These are phyloP conservation scores for Candida khao-thaluensis DNA, from an alignment of 805 yeast genomes.

Conservation along the genomic window DNA sequence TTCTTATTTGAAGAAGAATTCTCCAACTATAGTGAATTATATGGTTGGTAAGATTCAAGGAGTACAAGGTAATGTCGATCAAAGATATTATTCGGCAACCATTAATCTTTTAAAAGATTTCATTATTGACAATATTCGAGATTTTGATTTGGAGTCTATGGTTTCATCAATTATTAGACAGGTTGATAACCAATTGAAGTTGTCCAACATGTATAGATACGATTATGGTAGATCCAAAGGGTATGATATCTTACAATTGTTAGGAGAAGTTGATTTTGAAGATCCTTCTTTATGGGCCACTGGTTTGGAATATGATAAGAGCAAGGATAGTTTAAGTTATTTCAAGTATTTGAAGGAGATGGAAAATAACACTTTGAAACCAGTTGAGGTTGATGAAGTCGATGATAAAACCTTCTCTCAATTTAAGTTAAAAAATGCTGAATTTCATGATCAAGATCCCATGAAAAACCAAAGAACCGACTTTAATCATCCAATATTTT, in stretches of 20 bases:
- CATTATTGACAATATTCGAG: constrained; percentile 54
- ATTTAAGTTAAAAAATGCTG: constrained; percentile 13
- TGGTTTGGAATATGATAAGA: constrained; percentile 11
- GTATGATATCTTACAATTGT: constrained; percentile 43
- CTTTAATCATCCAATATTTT: constrained; percentile 59
- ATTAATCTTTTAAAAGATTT: constrained; percentile 52
- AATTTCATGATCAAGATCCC: constrained; percentile 32
- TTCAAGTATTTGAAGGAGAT: constrained; percentile 8
- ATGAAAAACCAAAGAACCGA: constrained; percentile 31
- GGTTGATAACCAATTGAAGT: not conserved
- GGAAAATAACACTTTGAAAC: not conserved
- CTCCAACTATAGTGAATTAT: constrained; percentile 18
- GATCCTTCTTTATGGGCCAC: constrained; percentile 56
- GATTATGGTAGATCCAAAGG: constrained; percentile 56
- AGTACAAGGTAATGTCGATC: constrained; percentile 5
- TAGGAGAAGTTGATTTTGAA: constrained; percentile 25
- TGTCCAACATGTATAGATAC: constrained; percentile 10
- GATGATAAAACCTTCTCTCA: not conserved
- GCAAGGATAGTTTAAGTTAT: constrained; percentile 4
- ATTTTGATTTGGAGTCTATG: constrained; percentile 47
- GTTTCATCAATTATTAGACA: constrained; percentile 34
- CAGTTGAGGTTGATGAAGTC: not conserved
- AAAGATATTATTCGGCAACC: constrained; percentile 31
- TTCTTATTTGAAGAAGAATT: constrained; percentile 13
- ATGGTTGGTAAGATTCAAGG: constrained; percentile 16